Conservation (phyloP, 371 early-diverging fungal genomes). For the Rhizomucor pusillus region DNA sequence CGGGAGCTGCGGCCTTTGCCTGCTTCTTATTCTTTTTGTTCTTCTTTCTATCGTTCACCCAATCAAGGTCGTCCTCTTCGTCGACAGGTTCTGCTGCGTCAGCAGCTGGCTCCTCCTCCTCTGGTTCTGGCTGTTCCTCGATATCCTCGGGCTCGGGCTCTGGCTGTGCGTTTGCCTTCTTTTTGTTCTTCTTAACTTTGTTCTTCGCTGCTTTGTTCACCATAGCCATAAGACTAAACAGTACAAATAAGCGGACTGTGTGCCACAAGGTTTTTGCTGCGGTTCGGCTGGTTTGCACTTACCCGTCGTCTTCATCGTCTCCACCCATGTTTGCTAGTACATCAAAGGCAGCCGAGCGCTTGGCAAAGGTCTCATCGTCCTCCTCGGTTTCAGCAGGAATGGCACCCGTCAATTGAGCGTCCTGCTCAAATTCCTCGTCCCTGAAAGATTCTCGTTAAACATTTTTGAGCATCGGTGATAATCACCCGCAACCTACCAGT, state of each 20-base stretch:
- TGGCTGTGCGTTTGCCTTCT: constrained; percentile 25
- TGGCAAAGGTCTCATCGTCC: constrained; percentile 29
- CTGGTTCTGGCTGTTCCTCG: background rate
- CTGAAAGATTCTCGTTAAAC: background rate
- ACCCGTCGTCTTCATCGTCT: constrained; percentile 32
- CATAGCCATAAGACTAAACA: constrained; percentile 48
- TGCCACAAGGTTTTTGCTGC: too few species aligned
- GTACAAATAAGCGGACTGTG: background rate
- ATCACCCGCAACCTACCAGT: constrained; percentile 29
- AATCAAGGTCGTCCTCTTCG: constrained; percentile 32
- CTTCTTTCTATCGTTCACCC: constrained; percentile 34
- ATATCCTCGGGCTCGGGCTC: constrained; percentile 12
- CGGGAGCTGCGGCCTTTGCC: constrained; percentile 22
- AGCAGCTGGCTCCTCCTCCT: constrained; percentile 7
- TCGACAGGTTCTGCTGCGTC: constrained; percentile 23
- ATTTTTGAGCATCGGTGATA: background rate
- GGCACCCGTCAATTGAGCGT: constrained; percentile 32
- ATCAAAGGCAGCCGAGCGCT: constrained; percentile 32
- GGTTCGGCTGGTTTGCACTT: background rate
- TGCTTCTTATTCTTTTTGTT: constrained; percentile 43
- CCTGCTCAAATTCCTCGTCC: constrained; percentile 34
- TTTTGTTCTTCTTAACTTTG: constrained; percentile 52
- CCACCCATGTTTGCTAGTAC: constrained; percentile 25
- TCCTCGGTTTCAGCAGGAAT: constrained; percentile 22
- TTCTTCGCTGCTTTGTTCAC: constrained; percentile 47